These are phyloP conservation scores for Pseudogymnoascus sp. DNA, from an alignment of 2,329 filamentous ascomycete species.

Conservation along the genomic window DNA sequence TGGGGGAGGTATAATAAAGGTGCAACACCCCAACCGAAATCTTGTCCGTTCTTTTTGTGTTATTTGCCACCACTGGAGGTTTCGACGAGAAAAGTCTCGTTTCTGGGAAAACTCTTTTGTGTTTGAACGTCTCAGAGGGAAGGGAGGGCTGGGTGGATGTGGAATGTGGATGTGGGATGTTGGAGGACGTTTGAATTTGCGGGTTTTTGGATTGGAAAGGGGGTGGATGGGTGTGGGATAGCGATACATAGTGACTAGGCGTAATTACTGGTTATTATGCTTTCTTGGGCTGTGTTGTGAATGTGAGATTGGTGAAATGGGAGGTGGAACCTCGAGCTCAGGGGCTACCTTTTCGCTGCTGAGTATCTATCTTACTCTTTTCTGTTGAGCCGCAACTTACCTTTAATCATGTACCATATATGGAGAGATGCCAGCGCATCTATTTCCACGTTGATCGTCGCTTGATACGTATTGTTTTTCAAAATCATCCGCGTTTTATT, in stretches of 20 bases:
- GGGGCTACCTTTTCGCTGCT: too few species aligned
- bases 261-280: not conserved
- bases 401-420: too few species aligned
- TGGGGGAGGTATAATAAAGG: not conserved
- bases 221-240: not conserved
- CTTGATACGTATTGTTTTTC: not conserved
- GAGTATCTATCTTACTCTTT: not conserved
- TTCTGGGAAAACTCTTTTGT: not conserved
- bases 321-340: not conserved
- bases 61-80: not conserved
- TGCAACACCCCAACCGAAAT: not conserved
- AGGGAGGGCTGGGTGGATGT: not conserved
- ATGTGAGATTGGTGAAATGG: not conserved
- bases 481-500: not conserved
- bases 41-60: not conserved
- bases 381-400: not conserved
- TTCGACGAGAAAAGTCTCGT: not conserved
- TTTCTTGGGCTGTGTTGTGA: not conserved
- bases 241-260: not conserved
- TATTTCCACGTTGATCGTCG: not conserved
- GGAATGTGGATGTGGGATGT: not conserved
- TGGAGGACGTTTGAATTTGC: slow-evolving; percentile 1
- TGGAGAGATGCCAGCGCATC: not conserved
- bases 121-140: not conserved
- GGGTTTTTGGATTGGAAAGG: slow-evolving; percentile 1